Conservation (phyloP, 176 grass and related monocot species). For the Thalia dealbata region DNA sequence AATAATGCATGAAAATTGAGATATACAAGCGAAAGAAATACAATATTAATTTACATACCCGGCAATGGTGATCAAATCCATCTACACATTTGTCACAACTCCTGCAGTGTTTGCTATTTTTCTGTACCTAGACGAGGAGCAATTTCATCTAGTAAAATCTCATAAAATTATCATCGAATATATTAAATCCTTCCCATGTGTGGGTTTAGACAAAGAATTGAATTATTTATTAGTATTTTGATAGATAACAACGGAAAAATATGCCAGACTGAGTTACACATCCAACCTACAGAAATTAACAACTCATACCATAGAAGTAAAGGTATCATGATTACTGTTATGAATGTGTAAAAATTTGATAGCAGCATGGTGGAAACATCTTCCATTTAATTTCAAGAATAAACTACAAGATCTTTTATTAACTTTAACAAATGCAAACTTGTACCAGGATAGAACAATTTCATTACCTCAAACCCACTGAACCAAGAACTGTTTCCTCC, state of each 20-base stretch:
- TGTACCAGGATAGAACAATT: background rate
- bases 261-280: too few species aligned
- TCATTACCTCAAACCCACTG: background rate
- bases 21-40: conserved; percentile 4
- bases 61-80: conserved; percentile 23
- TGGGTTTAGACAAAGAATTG: background rate
- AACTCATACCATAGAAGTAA: background rate
- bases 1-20: background rate
- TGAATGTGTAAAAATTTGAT: too few species aligned
- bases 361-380: background rate
- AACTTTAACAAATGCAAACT: background rate
- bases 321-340: too few species aligned
- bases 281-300: background rate
- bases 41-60: conserved; percentile 1
- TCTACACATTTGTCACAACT: conserved; percentile 29
- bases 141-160: background rate
- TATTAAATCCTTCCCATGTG: background rate
- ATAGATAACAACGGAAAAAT: too few species aligned
- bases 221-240: too few species aligned
- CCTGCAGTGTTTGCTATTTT: conserved; percentile 22
- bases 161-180: background rate
- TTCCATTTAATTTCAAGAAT: background rate
- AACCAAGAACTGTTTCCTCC: background rate
- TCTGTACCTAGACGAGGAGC: background rate
- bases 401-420: background rate